phyloP scores from a whole-genome alignment of 1,284 basidiomycete genomes.

The Leccinum subspadiceum region DNA sequence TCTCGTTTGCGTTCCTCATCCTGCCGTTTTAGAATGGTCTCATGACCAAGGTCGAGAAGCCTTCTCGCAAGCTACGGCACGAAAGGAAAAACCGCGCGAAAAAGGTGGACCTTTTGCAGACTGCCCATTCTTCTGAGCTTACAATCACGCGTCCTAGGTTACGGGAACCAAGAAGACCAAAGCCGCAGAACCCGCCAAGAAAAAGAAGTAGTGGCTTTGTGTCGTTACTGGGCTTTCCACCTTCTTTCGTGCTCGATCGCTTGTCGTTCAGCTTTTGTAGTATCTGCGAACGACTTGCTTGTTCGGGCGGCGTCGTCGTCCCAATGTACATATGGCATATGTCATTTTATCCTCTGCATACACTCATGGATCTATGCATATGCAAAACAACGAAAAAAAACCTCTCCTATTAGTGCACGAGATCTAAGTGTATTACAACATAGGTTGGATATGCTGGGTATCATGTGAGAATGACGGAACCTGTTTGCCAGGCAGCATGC shows the following conservation, averaged over 20 bases:
- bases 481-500: constrained; percentile 5
- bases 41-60: constrained; percentile 81
- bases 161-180: constrained; percentile 92
- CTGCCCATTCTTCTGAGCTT: constrained; percentile 2
- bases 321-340: constrained; percentile 42
- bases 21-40: constrained; percentile 70
- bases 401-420: constrained; percentile 33
- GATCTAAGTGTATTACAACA: constrained; percentile 35
- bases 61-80: constrained; percentile 98
- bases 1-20: constrained; percentile 12
- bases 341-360: constrained; percentile 35
- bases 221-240: constrained; percentile 21
- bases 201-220: constrained; percentile 65
- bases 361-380: constrained; percentile 45
- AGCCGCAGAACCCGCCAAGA: constrained; percentile 86
- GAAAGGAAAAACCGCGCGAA: constrained; percentile 99
- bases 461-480: constrained; percentile 21
- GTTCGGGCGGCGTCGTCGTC: no score
- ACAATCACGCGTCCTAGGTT: constrained; percentile 47
- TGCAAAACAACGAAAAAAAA: constrained; percentile 31
- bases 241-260: constrained; percentile 36
- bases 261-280: constrained; percentile 37
- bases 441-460: constrained; percentile 32
- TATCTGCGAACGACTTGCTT: constrained; percentile 15
- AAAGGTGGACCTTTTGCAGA: constrained; percentile 62